phyloP scores from a whole-genome alignment of 768 basidiomycete genomes.

The Suillus subaureus region DNA sequence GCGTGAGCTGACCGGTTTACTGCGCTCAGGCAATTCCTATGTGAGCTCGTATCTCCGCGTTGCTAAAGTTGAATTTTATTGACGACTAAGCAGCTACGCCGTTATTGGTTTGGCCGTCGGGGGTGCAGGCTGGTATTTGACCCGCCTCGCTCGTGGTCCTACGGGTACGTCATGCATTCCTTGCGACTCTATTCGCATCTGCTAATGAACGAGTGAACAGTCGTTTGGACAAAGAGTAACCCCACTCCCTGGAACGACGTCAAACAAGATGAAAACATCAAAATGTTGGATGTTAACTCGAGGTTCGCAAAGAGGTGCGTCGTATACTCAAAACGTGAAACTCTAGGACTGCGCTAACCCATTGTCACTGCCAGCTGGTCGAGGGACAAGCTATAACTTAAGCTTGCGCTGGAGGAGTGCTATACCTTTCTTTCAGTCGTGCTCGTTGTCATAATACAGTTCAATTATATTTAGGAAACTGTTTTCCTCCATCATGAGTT shows the following conservation, averaged over 20 bases:
- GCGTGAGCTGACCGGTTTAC: background rate
- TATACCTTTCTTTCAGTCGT: conserved; percentile 6
- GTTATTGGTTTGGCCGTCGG: conserved; percentile 51
- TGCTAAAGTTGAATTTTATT: conserved; percentile 14
- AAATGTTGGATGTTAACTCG: conserved; percentile 68
- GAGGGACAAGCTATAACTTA: conserved; percentile 65
- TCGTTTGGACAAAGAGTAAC: conserved; percentile 69
- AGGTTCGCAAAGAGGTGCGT: conserved; percentile 68
- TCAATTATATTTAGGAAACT: conserved; percentile 19
- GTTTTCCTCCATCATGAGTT: conserved; percentile 7
- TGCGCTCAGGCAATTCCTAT: conserved; percentile 49
- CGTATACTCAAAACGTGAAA: background rate
- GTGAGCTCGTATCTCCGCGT: conserved; percentile 32
- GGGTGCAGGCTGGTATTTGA: conserved; percentile 71
- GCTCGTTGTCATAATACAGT: conserved; percentile 20
- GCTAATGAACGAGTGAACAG: conserved; percentile 30
- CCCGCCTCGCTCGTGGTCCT: conserved; percentile 62
- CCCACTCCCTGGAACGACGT: conserved; percentile 90
- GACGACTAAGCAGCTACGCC: conserved; percentile 39
- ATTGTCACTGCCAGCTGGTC: conserved; percentile 56
- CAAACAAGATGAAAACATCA: conserved; percentile 73
- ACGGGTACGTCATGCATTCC: conserved; percentile 41
- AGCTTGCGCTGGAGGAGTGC: background rate
- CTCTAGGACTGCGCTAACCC: conserved; percentile 7
- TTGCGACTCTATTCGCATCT: conserved; percentile 3